Evolutionary conservation across 1,284 basidiomycete species (phyloP).

Genomic region (Ceratobasidium sp.): DNA sequence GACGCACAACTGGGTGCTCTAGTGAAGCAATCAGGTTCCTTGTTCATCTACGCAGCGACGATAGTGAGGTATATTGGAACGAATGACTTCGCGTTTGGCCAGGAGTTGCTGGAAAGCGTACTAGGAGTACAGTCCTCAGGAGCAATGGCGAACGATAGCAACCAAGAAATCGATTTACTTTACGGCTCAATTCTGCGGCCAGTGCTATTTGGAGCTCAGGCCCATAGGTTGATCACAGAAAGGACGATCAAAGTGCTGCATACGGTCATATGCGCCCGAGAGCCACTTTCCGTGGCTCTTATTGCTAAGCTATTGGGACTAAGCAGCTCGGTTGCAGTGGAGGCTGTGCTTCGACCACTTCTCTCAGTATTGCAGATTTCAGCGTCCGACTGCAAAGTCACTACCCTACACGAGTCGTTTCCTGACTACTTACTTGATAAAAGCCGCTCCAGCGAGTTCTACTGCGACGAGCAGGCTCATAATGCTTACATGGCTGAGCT

Average conservation of each 20-base stretch:
- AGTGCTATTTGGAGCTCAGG: not conserved
- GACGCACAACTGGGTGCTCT: not conserved
- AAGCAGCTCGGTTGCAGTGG: not conserved
- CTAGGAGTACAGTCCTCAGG: not conserved
- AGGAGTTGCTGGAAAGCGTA: not conserved
- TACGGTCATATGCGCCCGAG: too few relatives aligned
- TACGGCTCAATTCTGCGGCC: not conserved
- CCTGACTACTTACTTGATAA: not conserved
- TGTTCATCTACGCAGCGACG: slow-evolving; percentile 21
- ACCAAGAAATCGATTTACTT: not conserved
- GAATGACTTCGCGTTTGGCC: not conserved
- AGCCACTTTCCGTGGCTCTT: not conserved
- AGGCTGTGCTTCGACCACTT: not conserved
- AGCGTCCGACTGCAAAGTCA: not conserved
- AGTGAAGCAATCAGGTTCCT: not conserved
- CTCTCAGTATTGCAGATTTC: not conserved
- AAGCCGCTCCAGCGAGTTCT: too few relatives aligned
- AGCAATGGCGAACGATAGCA: not conserved
- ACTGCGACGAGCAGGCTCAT: not conserved
- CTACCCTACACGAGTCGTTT: not conserved
- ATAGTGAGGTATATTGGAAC: not conserved
- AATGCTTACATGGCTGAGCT: not conserved
- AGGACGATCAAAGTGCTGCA: not conserved
- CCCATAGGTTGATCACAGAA: too few relatives aligned
- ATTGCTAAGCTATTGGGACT: not conserved